These are phyloP conservation scores for Tanacetum coccineum DNA, from an alignment of 129 eudicot genomes.

Conservation along the genomic window DNA sequence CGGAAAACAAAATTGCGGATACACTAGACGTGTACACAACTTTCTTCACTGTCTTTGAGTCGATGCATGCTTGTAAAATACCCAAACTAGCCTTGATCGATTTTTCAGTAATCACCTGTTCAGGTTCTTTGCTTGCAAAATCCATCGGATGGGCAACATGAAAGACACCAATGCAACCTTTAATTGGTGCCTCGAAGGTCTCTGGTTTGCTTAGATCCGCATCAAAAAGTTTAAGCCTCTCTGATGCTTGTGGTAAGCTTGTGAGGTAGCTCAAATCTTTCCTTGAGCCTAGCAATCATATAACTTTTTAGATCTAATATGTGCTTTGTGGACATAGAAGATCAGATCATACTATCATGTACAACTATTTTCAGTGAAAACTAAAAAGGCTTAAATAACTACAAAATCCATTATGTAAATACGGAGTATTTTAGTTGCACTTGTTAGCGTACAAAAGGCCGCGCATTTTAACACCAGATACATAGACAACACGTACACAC, in stretches of 20 bases:
- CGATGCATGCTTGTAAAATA: conserved; percentile 42
- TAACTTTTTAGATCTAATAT: too few relatives aligned
- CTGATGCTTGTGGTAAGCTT: conserved; percentile 44
- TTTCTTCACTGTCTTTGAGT: conserved; percentile 46
- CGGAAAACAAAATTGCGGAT: conserved; percentile 21
- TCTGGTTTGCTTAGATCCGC: conserved; percentile 53
- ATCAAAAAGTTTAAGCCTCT: conserved; percentile 35
- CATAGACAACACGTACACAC: too few relatives aligned
- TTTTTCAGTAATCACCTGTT: conserved; percentile 25
- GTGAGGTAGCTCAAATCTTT: conserved; percentile 46
- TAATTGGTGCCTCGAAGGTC: conserved; percentile 38
- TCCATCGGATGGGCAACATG: conserved; percentile 51
- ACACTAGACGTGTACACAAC: conserved; percentile 50
- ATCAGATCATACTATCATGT: too few relatives aligned
- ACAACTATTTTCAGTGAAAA: too few relatives aligned
- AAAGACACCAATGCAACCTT: conserved; percentile 55
- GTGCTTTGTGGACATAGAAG: neutral
- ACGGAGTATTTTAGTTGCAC: too few relatives aligned
- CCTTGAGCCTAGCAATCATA: conserved; percentile 16
- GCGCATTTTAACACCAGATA: too few relatives aligned
- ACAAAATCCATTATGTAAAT: too few relatives aligned
- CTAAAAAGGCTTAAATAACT: too few relatives aligned
- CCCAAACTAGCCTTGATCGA: conserved; percentile 29
- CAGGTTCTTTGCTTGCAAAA: conserved; percentile 22
- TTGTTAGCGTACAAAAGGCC: too few relatives aligned